Percentiles rank a stretch among this genome's conserved stretches.
phyloP scores from a whole-genome alignment of 129 eudicot species.

The Chrysanthemum makinoi region DNA sequence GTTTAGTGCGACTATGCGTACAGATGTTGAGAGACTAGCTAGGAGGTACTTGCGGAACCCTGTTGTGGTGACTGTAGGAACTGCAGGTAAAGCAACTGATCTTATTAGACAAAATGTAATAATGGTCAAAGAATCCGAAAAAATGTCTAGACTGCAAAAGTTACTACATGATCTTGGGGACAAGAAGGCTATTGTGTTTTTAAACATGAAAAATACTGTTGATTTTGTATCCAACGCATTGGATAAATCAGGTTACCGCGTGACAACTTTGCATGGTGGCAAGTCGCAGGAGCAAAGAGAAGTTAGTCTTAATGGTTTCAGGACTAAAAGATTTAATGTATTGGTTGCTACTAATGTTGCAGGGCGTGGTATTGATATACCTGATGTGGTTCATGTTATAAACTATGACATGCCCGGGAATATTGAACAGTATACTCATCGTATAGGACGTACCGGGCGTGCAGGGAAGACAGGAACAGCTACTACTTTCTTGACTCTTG shows the following conservation, averaged over 20 bases:
- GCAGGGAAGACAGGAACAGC: constrained; percentile 92
- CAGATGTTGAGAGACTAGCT: constrained; percentile 51
- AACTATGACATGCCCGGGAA: constrained; percentile 78
- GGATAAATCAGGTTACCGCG: constrained; percentile 41
- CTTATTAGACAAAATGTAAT: too few relatives aligned
- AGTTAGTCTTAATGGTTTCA: constrained; percentile 64
- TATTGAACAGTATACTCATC: constrained; percentile 78
- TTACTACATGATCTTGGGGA: too few relatives aligned
- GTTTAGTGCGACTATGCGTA: constrained; percentile 58
- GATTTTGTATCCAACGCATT: constrained; percentile 57
- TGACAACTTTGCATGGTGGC: constrained; percentile 89
- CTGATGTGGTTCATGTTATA: constrained; percentile 85
- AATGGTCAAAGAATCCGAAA: too few relatives aligned
- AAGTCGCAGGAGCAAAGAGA: constrained; percentile 85
- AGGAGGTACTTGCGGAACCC: constrained; percentile 45
- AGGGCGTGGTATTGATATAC: constrained; percentile 93
- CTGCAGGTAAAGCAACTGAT: too few relatives aligned
- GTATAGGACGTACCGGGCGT: constrained; percentile 89
- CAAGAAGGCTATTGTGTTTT: constrained; percentile 45
- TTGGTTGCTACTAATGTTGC: constrained; percentile 96
- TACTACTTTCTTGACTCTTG: constrained; percentile 22
- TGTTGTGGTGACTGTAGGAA: too few relatives aligned
- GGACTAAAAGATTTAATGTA: constrained; percentile 61
- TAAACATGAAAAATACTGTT: constrained; percentile 89
- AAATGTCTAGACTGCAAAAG: too few relatives aligned